Base-by-base conservation (phyloP, 2,329 filamentous ascomycete species). In the Ophiostoma quercus region DNA sequence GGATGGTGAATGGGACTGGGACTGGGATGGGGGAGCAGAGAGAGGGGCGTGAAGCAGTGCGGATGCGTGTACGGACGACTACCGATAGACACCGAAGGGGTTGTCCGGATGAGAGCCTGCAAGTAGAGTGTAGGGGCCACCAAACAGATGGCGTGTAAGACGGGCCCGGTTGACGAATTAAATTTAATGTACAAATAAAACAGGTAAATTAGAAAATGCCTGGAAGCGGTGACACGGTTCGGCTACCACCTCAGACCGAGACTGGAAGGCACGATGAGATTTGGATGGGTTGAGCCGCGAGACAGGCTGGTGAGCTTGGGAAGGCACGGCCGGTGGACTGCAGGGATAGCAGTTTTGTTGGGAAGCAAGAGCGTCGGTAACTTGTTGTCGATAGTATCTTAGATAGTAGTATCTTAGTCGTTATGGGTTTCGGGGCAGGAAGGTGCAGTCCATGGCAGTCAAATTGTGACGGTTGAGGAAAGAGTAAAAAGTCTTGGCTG, bases 21-120 rank as follows among this genome's bases (percentile, higher is more conserved):
- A 63, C 60, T 41, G 12, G 62, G 37, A n/a, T 5, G 19, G 63
- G 63, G 34, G 19, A 37, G 62, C 29, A 39, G 63, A 29, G 37
- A 22, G 62, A 16, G 68, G 57, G 68, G 66, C 34, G 34, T 43
- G 65, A 11, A 39, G 43, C 62, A 34, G 47, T 67, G 51, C 12
- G 67, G 54, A 54, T 57, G 51, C 51, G 9, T 57, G 51, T 57
- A 57, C 65, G 54, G 51, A 54, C 39, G 57, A 62, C 63, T 29
- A 67, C 66, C 67, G 62, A 68, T 41, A 29, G 67, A 68, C 29
- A 65, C 71, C 69, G 69, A 69, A 37, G 71, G 67, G 71, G 69
- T 72, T 71, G 71, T 71, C 68, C 71, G 68, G 57, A n/a, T 32
- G 63, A 57, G 43, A 39, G 29, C 16, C 34, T 51, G 8, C 29